These are phyloP conservation scores for Podospora comata DNA, from an alignment of 495 filamentous ascomycete genomes.

Conservation along the genomic window DNA sequence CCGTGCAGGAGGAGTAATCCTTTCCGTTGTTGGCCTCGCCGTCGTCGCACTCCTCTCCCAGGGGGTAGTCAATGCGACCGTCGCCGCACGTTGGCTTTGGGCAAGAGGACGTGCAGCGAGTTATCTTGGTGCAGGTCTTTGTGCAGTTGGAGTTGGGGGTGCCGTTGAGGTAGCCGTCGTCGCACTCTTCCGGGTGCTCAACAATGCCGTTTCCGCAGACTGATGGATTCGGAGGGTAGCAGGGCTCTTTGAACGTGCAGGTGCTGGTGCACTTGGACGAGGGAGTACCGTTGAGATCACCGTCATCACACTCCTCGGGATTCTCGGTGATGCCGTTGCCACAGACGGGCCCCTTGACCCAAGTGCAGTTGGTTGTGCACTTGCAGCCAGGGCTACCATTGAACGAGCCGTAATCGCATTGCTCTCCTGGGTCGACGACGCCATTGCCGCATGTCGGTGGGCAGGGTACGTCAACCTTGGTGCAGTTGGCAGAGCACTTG, in stretches of 20 bases:
- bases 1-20: slow-evolving; percentile 15
- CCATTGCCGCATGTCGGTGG: slow-evolving; percentile 19
- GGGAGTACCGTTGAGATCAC: slow-evolving; percentile 21
- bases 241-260: slow-evolving; percentile 19
- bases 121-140: slow-evolving; percentile 13
- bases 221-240: slow-evolving; percentile 15
- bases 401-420: slow-evolving; percentile 22
- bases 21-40: slow-evolving; percentile 23
- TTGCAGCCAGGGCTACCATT: slow-evolving; percentile 16
- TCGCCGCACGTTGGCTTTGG: slow-evolving; percentile 13
- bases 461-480: slow-evolving; percentile 11
- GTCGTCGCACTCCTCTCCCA: slow-evolving; percentile 26
- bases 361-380: slow-evolving; percentile 20
- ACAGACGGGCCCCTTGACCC: slow-evolving; percentile 7
- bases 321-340: slow-evolving; percentile 23
- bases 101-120: background rate
- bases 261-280: slow-evolving; percentile 12
- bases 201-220: slow-evolving; percentile 26
- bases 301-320: slow-evolving; percentile 26
- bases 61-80: slow-evolving; percentile 14
- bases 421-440: slow-evolving; percentile 22
- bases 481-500: slow-evolving; percentile 21
- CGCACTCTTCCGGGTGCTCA: slow-evolving; percentile 21
- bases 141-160: slow-evolving; percentile 18
- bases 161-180: slow-evolving; percentile 21